Conservation (phyloP, 1,139 yeast species). For the Scheffersomyces segobiensis region DNA sequence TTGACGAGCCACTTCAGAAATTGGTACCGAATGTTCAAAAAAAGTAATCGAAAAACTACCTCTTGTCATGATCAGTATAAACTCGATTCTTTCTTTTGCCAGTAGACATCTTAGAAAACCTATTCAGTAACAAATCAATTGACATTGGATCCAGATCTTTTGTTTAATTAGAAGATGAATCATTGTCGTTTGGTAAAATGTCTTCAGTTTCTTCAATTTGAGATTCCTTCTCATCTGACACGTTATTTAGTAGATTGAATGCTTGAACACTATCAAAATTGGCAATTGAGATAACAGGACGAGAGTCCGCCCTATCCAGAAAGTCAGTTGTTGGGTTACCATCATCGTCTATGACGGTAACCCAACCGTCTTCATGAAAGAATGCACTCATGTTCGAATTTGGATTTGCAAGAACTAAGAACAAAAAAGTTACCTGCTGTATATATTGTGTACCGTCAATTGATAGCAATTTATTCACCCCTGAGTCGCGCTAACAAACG, state of each 20-base stretch:
- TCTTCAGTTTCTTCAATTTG: too few relatives aligned
- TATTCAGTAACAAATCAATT: too few relatives aligned
- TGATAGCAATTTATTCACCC: neutral
- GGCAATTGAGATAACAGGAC: too few relatives aligned
- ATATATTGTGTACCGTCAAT: neutral
- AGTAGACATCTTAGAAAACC: too few relatives aligned
- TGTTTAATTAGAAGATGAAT: too few relatives aligned
- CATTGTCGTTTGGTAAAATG: too few relatives aligned
- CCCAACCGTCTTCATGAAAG: neutral
- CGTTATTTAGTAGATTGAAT: too few relatives aligned
- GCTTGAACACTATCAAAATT: too few relatives aligned
- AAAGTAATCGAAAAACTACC: neutral
- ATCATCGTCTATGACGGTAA: neutral
- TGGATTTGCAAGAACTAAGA: neutral
- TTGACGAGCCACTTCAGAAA: neutral
- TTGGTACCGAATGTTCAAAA: neutral
- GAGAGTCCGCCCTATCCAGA: neutral
- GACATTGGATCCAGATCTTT: too few relatives aligned
- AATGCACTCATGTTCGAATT: neutral
- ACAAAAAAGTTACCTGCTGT: neutral
- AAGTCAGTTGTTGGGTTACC: neutral
- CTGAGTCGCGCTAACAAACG: neutral
- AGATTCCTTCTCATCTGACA: too few relatives aligned
- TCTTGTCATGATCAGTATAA: conserved; percentile 4
- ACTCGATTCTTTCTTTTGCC: conserved; percentile 1